Evolutionary conservation across 257 asterid genomes (phyloP), one percentile per base, ranked within the genome.

Genomic region (Cynanchum wilfordii): DNA sequence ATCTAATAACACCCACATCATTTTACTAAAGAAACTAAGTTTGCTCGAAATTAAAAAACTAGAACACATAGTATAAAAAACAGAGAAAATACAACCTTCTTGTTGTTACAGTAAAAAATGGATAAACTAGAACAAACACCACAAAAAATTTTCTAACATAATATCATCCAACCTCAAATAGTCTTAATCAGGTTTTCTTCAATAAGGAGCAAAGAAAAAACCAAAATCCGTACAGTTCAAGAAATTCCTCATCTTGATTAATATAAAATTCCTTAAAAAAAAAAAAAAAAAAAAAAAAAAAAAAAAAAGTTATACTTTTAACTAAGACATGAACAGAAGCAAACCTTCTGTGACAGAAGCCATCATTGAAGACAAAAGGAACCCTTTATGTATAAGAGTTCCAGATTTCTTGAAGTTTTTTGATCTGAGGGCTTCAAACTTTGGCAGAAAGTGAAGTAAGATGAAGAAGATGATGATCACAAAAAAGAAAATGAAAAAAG

Each of bases 271-370:
- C 38, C 15, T 30, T 15, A 45, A 1, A 1, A 36, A 36, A 7
- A 42, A 42, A 42, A 7, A 42, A 7, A 8, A 8, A 8, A 7
- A 7, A 6, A 38, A 38, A 5, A 4, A 40, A 6, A 40, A 6
- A 40, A 42, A 7, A 2, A 42, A 68, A 22, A 52, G 17, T 13
- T 2, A 16, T 12, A 27, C 17, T 15, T 0, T 27, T 4, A 29
- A 51, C 57, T 25, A 40, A 38, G 0, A 58, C 50, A 45, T 13
- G 42, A 30, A 68, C 47, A 62, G 9, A 66, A n/a, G 66, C 20
- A 59, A 65, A 82, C 82, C 81, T 64, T 78, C 77, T 11, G 68
- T 44, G 19, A 76, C 59, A 20, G 81, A 82, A 40, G 73, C 71
- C 82, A 83, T 78, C 71, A 54, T 74, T 40, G 75, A 67, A 54